Evolutionary conservation across 257 asterid species (phyloP).

Genomic region (Agastache rugosa): DNA sequence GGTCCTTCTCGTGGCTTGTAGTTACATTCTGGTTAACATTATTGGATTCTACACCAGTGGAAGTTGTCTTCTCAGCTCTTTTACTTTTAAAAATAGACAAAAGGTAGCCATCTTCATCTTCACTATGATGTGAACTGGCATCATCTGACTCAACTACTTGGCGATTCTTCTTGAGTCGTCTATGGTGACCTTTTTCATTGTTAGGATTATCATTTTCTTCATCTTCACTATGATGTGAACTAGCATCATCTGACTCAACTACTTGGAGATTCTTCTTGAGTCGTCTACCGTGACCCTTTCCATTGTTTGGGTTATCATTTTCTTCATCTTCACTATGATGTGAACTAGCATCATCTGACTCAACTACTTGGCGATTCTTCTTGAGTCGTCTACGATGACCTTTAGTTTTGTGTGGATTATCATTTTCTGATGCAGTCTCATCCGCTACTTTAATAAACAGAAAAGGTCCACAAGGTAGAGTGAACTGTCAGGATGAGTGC

Average conservation of each 20-base stretch:
- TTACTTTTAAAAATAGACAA: slow-evolving; percentile 53
- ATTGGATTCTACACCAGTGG: slow-evolving; percentile 32
- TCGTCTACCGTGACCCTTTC: slow-evolving; percentile 44
- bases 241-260: slow-evolving; percentile 64
- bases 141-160: slow-evolving; percentile 69
- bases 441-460: slow-evolving; percentile 40
- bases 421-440: slow-evolving; percentile 36
- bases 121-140: slow-evolving; percentile 34
- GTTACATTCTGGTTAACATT: slow-evolving; percentile 31
- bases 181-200: slow-evolving; percentile 42
- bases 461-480: slow-evolving; percentile 30
- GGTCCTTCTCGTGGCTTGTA: slow-evolving; percentile 33
- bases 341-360: slow-evolving; percentile 59
- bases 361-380: slow-evolving; percentile 60
- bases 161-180: slow-evolving; percentile 54
- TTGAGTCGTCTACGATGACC: slow-evolving; percentile 44
- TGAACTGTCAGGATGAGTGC: not conserved
- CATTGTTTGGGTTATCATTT: slow-evolving; percentile 23
- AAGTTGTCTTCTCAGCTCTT: slow-evolving; percentile 37
- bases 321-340: no score
- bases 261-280: slow-evolving; percentile 59
- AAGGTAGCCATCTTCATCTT: slow-evolving; percentile 56
- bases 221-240: not conserved
- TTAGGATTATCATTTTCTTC: slow-evolving; percentile 2
- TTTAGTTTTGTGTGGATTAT: slow-evolving; percentile 22